phyloP scores from a whole-genome alignment of 805 yeast genomes.

The Vanderwaltozyma yarrowii region DNA sequence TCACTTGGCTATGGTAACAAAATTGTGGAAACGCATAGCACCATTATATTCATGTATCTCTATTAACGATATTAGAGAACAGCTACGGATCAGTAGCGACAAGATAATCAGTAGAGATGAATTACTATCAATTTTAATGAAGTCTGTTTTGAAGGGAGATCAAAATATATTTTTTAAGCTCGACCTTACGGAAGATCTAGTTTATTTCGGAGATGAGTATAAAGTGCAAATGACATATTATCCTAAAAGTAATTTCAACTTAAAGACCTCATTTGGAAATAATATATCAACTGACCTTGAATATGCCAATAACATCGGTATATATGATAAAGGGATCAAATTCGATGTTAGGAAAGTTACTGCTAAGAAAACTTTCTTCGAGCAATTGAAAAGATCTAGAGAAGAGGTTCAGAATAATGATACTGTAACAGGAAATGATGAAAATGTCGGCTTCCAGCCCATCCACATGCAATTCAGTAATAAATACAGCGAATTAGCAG shows the following conservation, averaged over 20 bases:
- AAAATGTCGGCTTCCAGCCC: neutral
- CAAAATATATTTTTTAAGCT: slow-evolving; percentile 21
- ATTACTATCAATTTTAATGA: slow-evolving; percentile 21
- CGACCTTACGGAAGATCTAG: slow-evolving; percentile 20
- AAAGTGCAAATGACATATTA: slow-evolving; percentile 10
- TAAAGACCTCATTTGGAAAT: neutral
- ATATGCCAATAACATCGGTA: slow-evolving; percentile 17
- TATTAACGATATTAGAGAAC: slow-evolving; percentile 14
- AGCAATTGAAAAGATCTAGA: slow-evolving; percentile 8
- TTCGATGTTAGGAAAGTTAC: neutral
- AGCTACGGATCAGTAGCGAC: slow-evolving; percentile 6
- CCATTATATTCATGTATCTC: slow-evolving; percentile 23
- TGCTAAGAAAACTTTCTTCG: slow-evolving; percentile 9
- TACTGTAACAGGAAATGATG: neutral
- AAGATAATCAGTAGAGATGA: slow-evolving; percentile 14
- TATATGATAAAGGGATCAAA: slow-evolving; percentile 8
- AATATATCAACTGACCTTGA: slow-evolving; percentile 7
- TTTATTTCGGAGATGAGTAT: slow-evolving; percentile 22
- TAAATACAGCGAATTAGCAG: neutral
- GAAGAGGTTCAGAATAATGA: slow-evolving; percentile 1
- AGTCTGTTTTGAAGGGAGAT: slow-evolving; percentile 19
- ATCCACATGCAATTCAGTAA: neutral
- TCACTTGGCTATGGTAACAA: slow-evolving; percentile 7
- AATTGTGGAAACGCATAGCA: slow-evolving; percentile 21
- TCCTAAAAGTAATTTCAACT: slow-evolving; percentile 7